Evolutionary conservation across 1,284 basidiomycete species (phyloP), one percentile per base, ranked within the genome.

Genomic region (Cystobasidium slooffiae): DNA sequence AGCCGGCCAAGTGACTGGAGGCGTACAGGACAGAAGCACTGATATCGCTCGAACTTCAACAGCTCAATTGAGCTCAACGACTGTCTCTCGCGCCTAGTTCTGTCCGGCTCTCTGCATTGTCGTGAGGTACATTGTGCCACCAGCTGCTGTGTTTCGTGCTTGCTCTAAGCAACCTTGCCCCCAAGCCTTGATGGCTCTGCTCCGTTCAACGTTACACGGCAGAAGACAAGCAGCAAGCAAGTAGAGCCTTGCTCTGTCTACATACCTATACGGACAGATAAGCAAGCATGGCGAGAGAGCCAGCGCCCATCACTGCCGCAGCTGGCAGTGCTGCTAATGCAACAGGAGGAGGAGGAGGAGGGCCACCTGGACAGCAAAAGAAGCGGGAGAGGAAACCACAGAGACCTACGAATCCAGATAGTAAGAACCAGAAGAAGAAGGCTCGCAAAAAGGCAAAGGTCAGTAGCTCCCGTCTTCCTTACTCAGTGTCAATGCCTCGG

Each of bases 361-460:
- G n/a, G 56, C 43, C 37, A 59, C 39, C 18, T 31, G 56, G 56
- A n/a, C 56, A 51, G 64, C 64, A 43, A 24, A 55, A 51, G 39
- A 66, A 66, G 51, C 51, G 44, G 64, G 64, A 52, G 49, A 37
- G 39, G 51, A 66, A 66, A 43, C 64, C 18, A 37, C 64, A 66
- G 51, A 51, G 51, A 47, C 64, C 64, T 14, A 55, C 64, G 64
- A 66, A 66, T 44, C 64, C 64, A 5, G 64, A 66, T 31, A 46
- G 41, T 41, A 66, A 66, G 64, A 66, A 66, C 44, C 64, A 66
- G 64, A 66, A 66, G 44, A 65, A 66, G 70, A 73, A 73, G 53
- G 70, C 70, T 24, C 39, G 41, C 16, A 73, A 73, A 63, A 72
- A 61, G 47, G 69, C 69, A 46, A 72, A 72, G 58, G 69, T 72